These are phyloP conservation scores for Phytophthora brassicae DNA, from an alignment of 352 stramenopile species.

Conservation along the genomic window DNA sequence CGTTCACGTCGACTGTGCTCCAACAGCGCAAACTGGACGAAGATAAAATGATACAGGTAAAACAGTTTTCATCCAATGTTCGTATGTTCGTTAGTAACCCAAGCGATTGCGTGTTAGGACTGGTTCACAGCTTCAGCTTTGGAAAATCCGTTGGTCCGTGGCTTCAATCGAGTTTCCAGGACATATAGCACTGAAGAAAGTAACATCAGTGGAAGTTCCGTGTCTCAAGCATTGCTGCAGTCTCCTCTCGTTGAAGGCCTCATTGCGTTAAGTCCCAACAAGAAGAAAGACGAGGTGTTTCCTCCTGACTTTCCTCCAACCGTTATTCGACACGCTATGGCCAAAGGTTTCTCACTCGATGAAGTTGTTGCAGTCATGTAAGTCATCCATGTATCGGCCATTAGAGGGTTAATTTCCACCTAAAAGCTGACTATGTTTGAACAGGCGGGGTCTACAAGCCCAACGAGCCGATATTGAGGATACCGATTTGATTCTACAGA, in stretches of 20 bases:
- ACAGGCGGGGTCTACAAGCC: slow-evolving; percentile 53
- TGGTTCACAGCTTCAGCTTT: slow-evolving; percentile 60
- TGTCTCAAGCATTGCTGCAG: slow-evolving; percentile 38
- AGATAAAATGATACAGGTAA: slow-evolving; percentile 62
- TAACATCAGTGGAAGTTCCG: slow-evolving; percentile 14
- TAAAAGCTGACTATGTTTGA: not conserved
- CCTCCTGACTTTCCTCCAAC: slow-evolving; percentile 47
- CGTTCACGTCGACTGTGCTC: slow-evolving; percentile 54
- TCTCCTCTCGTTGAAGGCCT: slow-evolving; percentile 50
- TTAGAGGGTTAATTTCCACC: not conserved
- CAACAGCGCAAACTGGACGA: slow-evolving; percentile 48
- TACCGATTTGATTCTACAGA: slow-evolving; percentile 36
- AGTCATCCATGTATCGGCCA: not conserved
- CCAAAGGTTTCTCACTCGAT: slow-evolving; percentile 47
- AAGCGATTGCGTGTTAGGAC: slow-evolving; percentile 23
- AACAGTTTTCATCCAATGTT: not conserved
- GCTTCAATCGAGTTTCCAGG: slow-evolving; percentile 32
- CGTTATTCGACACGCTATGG: slow-evolving; percentile 52
- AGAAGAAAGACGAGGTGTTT: slow-evolving; percentile 50
- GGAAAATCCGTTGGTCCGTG: slow-evolving; percentile 48
- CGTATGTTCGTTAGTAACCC: too few species aligned
- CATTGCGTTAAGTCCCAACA: slow-evolving; percentile 47
- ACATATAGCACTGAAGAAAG: slow-evolving; percentile 26
- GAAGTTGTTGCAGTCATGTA: slow-evolving; percentile 65
- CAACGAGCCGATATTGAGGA: slow-evolving; percentile 48